These are phyloP conservation scores for Lepiota subincarnata DNA, from an alignment of 768 basidiomycete species.

Conservation along the genomic window DNA sequence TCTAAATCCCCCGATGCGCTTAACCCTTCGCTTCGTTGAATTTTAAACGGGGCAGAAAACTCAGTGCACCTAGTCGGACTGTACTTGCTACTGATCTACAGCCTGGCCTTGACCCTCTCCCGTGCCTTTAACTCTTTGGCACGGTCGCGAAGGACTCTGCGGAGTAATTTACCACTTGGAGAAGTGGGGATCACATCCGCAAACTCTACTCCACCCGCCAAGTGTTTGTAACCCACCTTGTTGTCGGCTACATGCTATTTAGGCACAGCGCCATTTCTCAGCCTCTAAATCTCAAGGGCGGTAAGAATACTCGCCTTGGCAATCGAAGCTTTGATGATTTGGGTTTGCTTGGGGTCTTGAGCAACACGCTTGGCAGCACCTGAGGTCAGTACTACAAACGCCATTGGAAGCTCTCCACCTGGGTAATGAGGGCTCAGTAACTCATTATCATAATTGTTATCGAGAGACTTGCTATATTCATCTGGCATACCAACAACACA, in stretches of 20 bases:
- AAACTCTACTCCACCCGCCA: slow-evolving; percentile 58
- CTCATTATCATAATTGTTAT: neutral
- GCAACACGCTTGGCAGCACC: slow-evolving; percentile 34
- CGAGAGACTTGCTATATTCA: slow-evolving; percentile 46
- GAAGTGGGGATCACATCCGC: slow-evolving; percentile 54
- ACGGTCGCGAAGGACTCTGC: slow-evolving; percentile 46
- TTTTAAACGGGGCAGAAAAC: no score
- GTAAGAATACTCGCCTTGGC: slow-evolving; percentile 33
- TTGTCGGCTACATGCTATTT: slow-evolving; percentile 49
- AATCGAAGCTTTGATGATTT: slow-evolving; percentile 41
- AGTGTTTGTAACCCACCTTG: slow-evolving; percentile 54
- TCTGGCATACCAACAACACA: slow-evolving; percentile 67
- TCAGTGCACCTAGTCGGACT: no score
- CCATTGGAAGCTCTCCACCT: slow-evolving; percentile 68
- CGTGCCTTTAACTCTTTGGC: slow-evolving; percentile 26
- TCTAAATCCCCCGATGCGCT: no score
- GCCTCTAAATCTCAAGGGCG: neutral
- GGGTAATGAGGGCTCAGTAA: neutral
- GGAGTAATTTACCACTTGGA: slow-evolving; percentile 56
- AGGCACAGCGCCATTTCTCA: neutral
- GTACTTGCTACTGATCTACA: slow-evolving; percentile 12
- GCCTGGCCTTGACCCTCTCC: slow-evolving; percentile 17
- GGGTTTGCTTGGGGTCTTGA: slow-evolving; percentile 23
- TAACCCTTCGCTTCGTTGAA: no score
- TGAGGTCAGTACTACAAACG: slow-evolving; percentile 53